Evolutionary conservation across 345 rosid species (phyloP).

Genomic region (Acer negundo): DNA sequence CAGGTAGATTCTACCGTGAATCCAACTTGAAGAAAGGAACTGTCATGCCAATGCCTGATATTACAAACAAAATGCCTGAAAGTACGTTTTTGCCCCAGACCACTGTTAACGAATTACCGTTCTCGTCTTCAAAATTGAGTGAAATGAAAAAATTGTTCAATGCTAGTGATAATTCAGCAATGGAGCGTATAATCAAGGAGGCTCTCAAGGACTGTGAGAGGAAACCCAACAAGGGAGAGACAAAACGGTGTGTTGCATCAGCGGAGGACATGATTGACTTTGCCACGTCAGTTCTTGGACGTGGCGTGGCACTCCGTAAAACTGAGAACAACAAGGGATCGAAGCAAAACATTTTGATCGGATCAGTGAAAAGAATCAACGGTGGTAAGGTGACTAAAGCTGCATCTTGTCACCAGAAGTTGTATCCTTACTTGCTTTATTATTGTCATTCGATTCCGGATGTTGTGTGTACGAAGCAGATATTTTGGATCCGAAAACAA

Average conservation of each 20-base stretch:
- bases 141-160: not conserved
- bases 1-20: not conserved
- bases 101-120: not conserved
- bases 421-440: slow-evolving; percentile 23
- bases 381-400: not conserved
- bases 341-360: not conserved
- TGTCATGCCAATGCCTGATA: slow-evolving; percentile 1
- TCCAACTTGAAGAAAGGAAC: not conserved
- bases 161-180: not conserved
- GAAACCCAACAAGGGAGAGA: not conserved
- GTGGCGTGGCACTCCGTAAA: not conserved
- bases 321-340: not conserved
- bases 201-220: not conserved
- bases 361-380: not conserved
- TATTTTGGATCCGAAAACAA: slow-evolving; percentile 37
- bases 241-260: not conserved
- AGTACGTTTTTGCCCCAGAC: not conserved
- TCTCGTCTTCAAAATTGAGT: not conserved
- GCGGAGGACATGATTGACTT: slow-evolving; percentile 24
- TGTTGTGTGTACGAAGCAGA: slow-evolving; percentile 55
- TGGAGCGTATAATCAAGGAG: not conserved
- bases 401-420: slow-evolving; percentile 5
- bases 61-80: not conserved
- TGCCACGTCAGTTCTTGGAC: not conserved
- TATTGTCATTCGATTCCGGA: slow-evolving; percentile 58